Base-by-base conservation (phyloP, 106 monocot genomes). In the Vanilla planifolia region DNA sequence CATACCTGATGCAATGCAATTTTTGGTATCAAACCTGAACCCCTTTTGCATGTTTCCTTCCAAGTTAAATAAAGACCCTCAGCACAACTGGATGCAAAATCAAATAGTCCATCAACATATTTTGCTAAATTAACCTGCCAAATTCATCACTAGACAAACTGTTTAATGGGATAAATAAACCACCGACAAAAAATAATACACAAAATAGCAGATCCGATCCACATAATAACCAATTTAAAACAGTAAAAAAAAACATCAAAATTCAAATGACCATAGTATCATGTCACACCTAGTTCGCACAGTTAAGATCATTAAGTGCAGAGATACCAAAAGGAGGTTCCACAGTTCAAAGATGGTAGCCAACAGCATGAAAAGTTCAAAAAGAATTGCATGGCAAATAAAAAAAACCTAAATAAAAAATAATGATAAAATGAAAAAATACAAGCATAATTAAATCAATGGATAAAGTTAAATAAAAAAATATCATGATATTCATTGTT, bases 81-180 rank as follows among this genome's bases (percentile, higher is more conserved):
- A 73, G 39, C 71, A 56, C 48, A 65, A 45, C 69, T 77, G 46
- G 46, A 53, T 45, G 83, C 43, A 77, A 75, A 69, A 55, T 75
- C 82, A 64, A 94, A 64, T 19, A 80, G 48, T 13, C 66, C 67
- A 63, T 77, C 70, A 25, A 60, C 79, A 70, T 30, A 16, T 65
- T 67, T 60, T 13, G 45, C 57, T 13, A 75, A 3, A 63, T 63
- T 50, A 67, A 21, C 89, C 93, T 94, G 85, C 42, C 19, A 69
- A 60, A 69, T 56, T 56, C 56, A 41, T 10, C 21, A 37, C 21
- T 30, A 37, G 29, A 8, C 17, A 36, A 34, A 20, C 33, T 13
- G 9, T 19, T 19, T 9, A 19, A 57, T 8, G 20, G 7, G 3
- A 57, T 36, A 57, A 16, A 45, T 19, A 57, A 10, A 1, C 0